Evolutionary conservation across 164 flowering plant genomes (phyloP).

Genomic region (Macadamia integrifolia): DNA sequence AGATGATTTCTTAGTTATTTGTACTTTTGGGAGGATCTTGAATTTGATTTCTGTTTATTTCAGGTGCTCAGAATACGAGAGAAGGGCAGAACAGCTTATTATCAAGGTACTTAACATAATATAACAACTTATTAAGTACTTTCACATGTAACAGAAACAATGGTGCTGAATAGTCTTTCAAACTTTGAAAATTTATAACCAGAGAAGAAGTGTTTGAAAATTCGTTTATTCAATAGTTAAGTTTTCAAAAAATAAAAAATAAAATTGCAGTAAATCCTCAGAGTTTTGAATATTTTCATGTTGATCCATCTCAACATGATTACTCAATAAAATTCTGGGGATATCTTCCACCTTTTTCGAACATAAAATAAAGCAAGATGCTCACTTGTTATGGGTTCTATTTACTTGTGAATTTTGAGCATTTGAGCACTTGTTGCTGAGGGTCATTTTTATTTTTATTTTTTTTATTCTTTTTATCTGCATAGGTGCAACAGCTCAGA

Average conservation of each 20-base stretch:
- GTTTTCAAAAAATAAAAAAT: too few relatives aligned
- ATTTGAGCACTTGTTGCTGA: too few relatives aligned
- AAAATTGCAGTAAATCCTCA: too few relatives aligned
- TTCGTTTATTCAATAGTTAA: too few relatives aligned
- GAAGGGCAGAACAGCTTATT: conserved; percentile 42
- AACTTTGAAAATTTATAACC: not conserved
- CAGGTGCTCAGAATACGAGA: conserved; percentile 64
- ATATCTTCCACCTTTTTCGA: too few relatives aligned
- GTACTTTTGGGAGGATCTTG: not conserved
- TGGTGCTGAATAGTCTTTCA: too few relatives aligned
- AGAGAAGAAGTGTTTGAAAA: not conserved
- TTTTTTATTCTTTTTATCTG: not conserved
- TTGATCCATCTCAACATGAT: too few relatives aligned
- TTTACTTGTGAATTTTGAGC: too few relatives aligned
- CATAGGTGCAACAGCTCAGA: conserved; percentile 39
- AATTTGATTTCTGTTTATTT: conserved; percentile 1
- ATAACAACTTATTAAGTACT: not conserved
- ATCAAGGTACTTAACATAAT: conserved; percentile 37
- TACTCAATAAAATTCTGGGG: too few relatives aligned
- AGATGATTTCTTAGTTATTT: not conserved
- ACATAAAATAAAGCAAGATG: too few relatives aligned
- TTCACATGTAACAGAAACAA: not conserved
- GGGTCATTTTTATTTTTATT: not conserved
- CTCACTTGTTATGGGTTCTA: too few relatives aligned
- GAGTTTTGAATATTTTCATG: too few relatives aligned